Conservation (phyloP, 2,329 filamentous ascomycete species). For the Ilyonectria destructans region DNA sequence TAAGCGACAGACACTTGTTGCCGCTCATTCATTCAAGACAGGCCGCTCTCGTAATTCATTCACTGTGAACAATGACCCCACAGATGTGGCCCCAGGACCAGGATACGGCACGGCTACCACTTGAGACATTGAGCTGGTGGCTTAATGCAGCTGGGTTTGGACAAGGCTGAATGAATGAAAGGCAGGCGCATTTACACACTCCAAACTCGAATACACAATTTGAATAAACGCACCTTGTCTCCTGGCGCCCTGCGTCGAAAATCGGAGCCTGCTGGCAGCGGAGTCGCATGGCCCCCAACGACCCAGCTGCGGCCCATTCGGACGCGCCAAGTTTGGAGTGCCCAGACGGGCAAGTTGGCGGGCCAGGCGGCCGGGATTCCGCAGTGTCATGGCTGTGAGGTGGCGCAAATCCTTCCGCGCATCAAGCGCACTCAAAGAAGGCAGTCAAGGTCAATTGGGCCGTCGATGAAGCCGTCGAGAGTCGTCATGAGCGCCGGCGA, state of each 20-base stretch:
- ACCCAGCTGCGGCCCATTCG: slow-evolving; percentile 31
- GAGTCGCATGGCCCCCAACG: slow-evolving; percentile 41
- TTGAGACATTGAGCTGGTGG: slow-evolving; percentile 4
- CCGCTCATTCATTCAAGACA: not conserved
- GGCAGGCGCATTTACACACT: not conserved
- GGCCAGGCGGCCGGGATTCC: slow-evolving; percentile 48
- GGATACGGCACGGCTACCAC: slow-evolving; percentile 4
- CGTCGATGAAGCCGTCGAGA: slow-evolving; percentile 31
- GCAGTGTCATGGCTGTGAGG: slow-evolving; percentile 45
- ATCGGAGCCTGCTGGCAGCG: slow-evolving; percentile 40
- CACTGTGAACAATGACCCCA: not conserved
- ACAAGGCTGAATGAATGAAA: not conserved
- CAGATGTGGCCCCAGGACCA: slow-evolving; percentile 1
- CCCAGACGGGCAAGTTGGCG: slow-evolving; percentile 44
- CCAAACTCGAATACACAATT: slow-evolving; percentile 3
- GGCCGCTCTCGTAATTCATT: not conserved
- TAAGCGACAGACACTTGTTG: slow-evolving; percentile 7
- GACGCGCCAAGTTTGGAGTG: slow-evolving; percentile 39
- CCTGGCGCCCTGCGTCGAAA: slow-evolving; percentile 50
- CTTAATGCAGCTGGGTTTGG: not conserved
- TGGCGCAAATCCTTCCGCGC: slow-evolving; percentile 21
- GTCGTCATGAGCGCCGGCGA: slow-evolving; percentile 32
- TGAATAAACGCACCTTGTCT: slow-evolving; percentile 47
- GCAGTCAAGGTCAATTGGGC: slow-evolving; percentile 30
- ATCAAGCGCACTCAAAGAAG: not conserved